Percentiles rank a stretch among this genome's conserved stretches.
These are phyloP conservation scores for Acidiella bohemica DNA, from an alignment of 495 filamentous ascomycete genomes.

Conservation along the genomic window DNA sequence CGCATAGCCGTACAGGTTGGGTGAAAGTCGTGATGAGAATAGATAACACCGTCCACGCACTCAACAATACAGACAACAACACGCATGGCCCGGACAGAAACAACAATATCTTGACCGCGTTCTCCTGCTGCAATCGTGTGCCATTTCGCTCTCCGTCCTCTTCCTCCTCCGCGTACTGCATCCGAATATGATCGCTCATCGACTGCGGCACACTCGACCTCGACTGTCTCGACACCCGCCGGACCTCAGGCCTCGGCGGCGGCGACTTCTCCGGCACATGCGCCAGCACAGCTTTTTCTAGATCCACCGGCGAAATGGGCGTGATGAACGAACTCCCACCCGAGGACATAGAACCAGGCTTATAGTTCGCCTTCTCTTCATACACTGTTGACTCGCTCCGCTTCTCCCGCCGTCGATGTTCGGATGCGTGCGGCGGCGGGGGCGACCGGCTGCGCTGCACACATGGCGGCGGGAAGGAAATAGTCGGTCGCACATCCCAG, in stretches of 20 bases:
- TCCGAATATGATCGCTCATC: background rate
- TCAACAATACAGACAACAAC: slow-evolving; percentile 23
- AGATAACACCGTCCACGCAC: slow-evolving; percentile 23
- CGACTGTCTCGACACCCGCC: background rate
- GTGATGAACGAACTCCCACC: slow-evolving; percentile 1
- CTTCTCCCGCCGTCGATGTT: background rate
- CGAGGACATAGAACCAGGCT: slow-evolving; percentile 6
- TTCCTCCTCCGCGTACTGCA: slow-evolving; percentile 7
- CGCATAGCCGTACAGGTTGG: slow-evolving; percentile 27
- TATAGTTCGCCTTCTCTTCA: slow-evolving; percentile 1
- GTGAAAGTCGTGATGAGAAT: slow-evolving; percentile 23
- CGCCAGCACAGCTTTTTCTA: slow-evolving; percentile 5
- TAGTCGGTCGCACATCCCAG: background rate
- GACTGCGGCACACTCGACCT: background rate
- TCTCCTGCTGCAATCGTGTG: slow-evolving; percentile 8
- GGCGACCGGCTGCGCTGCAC: background rate
- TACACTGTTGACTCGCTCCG: too few relatives aligned
- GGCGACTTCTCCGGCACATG: background rate
- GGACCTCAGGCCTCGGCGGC: background rate
- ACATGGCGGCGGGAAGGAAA: background rate
- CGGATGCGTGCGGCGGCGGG: too few relatives aligned
- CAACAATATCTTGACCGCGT: slow-evolving; percentile 19
- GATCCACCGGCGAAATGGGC: slow-evolving; percentile 9
- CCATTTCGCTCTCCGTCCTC: slow-evolving; percentile 7
- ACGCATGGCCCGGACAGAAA: slow-evolving; percentile 26